Conservation (phyloP, 2,329 filamentous ascomycete genomes). For the Fusarium phyllophilum region DNA sequence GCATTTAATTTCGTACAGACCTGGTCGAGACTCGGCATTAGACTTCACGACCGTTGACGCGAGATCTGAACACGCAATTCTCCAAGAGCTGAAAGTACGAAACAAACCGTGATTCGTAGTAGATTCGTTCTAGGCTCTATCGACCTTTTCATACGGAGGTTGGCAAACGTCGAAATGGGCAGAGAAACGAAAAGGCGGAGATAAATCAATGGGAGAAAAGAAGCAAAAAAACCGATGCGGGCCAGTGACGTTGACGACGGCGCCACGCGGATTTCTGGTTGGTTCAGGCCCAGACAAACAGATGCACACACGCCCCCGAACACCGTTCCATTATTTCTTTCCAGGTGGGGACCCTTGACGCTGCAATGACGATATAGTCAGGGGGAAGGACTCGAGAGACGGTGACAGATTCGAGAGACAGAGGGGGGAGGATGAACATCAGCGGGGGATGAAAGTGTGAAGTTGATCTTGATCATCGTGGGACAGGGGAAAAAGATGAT, state of each 20-base stretch:
- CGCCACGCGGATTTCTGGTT: constrained; percentile 36
- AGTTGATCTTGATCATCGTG: not conserved
- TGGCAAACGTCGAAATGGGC: constrained; percentile 1
- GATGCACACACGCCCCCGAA: constrained; percentile 18
- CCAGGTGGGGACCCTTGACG: constrained; percentile 47
- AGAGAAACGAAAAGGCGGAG: constrained; percentile 26
- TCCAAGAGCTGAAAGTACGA: not conserved
- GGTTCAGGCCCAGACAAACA: constrained; percentile 14
- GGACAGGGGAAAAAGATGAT: constrained; percentile 14
- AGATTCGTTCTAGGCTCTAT: constrained; percentile 24
- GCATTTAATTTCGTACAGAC: constrained; percentile 3
- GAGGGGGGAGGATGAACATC: not conserved
- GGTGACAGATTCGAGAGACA: constrained; percentile 7
- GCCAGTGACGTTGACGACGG: constrained; percentile 40
- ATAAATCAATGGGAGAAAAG: constrained; percentile 3
- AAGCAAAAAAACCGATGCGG: constrained; percentile 20
- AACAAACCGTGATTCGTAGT: not conserved
- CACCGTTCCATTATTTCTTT: constrained; percentile 5
- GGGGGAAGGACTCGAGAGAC: constrained; percentile 19
- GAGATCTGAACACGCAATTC: not conserved
- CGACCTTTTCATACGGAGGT: not conserved
- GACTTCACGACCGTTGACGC: not conserved
- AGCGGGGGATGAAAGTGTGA: not conserved
- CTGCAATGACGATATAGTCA: constrained; percentile 40
- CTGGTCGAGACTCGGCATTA: constrained; percentile 16